phyloP scores from a whole-genome alignment of 2,329 filamentous ascomycete species.

The Coleophoma eucalyptorum region DNA sequence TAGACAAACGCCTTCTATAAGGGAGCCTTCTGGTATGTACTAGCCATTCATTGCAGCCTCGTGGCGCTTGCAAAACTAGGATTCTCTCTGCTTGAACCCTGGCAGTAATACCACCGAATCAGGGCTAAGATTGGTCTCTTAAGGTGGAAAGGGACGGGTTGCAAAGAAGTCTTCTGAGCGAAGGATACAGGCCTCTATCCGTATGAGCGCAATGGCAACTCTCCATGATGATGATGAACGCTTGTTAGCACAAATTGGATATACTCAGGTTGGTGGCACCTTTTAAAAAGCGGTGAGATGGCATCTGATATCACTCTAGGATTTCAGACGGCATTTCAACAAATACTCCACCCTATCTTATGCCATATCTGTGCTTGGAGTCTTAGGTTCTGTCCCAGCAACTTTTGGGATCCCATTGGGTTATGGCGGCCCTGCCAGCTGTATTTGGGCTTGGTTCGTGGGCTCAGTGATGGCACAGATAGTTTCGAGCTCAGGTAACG shows the following conservation, averaged over 20 bases:
- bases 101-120: too few relatives aligned
- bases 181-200: too few relatives aligned
- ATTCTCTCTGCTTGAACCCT: too few relatives aligned
- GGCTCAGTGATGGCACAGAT: conserved; percentile 61
- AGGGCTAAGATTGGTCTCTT: too few relatives aligned
- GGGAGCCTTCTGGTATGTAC: too few relatives aligned
- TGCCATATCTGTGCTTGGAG: conserved; percentile 61
- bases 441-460: conserved; percentile 63
- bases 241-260: conserved; percentile 56
- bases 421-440: conserved; percentile 58
- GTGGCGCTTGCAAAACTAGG: too few relatives aligned
- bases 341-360: conserved; percentile 66
- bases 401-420: conserved; percentile 56
- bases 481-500: conserved; percentile 53
- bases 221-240: conserved; percentile 56
- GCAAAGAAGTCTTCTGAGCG: too few relatives aligned
- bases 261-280: conserved; percentile 49
- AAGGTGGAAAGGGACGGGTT: too few relatives aligned
- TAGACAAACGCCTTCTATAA: too few relatives aligned
- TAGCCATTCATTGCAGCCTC: too few relatives aligned
- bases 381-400: conserved; percentile 61
- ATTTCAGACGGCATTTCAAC: conserved; percentile 58
- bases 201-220: conserved; percentile 34
- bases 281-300: neutral
- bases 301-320: conserved; percentile 32